phyloP scores from a whole-genome alignment of 2,329 filamentous ascomycete genomes.

The Clonostachys chloroleuca region DNA sequence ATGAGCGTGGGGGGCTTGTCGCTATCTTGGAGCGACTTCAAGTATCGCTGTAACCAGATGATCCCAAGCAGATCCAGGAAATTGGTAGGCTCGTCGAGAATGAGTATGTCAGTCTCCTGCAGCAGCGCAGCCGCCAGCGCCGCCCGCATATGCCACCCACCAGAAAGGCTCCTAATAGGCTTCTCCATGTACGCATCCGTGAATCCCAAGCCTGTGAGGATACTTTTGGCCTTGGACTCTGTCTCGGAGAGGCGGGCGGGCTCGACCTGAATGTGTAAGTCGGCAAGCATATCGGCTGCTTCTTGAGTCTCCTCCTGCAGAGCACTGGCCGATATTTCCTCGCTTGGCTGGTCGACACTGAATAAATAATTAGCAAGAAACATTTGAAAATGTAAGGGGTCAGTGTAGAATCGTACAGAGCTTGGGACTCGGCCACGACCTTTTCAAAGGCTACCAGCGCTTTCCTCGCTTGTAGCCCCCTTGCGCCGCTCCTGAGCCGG shows the following conservation, averaged over 20 bases:
- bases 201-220: constrained; percentile 70
- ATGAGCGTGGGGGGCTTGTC: constrained; percentile 62
- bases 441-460: constrained; percentile 66
- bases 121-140: constrained; percentile 62
- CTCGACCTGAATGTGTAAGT: constrained; percentile 65
- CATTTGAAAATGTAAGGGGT: neutral
- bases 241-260: constrained; percentile 57
- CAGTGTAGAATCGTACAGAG: constrained; percentile 32
- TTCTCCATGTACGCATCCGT: constrained; percentile 55
- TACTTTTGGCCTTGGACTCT: constrained; percentile 61
- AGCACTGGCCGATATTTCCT: constrained; percentile 49
- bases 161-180: constrained; percentile 63
- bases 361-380: neutral
- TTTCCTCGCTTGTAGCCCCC: constrained; percentile 74
- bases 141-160: constrained; percentile 72
- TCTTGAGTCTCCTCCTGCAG: constrained; percentile 64
- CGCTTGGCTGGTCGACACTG: constrained; percentile 44
- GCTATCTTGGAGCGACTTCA: constrained; percentile 50
- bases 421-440: constrained; percentile 52
- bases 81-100: constrained; percentile 85
- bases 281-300: constrained; percentile 64
- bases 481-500: constrained; percentile 66
- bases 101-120: constrained; percentile 70
- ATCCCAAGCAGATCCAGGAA: constrained; percentile 81
- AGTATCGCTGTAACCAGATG: constrained; percentile 76